phyloP scores from a whole-genome alignment of 257 asterid genomes.

The Handroanthus guayacan region DNA sequence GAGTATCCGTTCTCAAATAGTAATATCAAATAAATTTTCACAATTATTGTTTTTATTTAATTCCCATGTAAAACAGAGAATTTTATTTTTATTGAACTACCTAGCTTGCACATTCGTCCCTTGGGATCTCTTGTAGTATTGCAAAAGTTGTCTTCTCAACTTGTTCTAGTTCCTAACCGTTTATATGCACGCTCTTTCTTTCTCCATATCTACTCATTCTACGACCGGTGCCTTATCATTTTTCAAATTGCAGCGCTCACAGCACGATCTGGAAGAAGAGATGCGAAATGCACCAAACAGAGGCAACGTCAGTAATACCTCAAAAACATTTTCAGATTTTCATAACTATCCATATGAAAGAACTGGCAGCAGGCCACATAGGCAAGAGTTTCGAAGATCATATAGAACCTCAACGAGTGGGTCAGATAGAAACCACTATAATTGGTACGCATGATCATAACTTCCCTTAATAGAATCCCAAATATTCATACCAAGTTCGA shows the following conservation, averaged over 20 bases:
- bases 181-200: no score
- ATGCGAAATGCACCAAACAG: slow-evolving; percentile 60
- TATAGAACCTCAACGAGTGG: slow-evolving; percentile 54
- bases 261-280: slow-evolving; percentile 85
- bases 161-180: no score
- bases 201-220: no score
- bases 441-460: slow-evolving; percentile 48
- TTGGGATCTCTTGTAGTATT: no score
- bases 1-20: background rate
- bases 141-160: no score
- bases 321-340: slow-evolving; percentile 48
- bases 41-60: background rate
- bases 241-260: slow-evolving; percentile 65
- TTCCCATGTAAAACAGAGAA: background rate
- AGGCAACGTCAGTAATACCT: slow-evolving; percentile 48
- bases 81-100: no score
- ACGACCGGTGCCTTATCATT: background rate
- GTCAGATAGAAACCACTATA: slow-evolving; percentile 51
- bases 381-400: slow-evolving; percentile 65
- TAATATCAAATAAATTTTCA: background rate
- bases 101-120: no score
- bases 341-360: slow-evolving; percentile 58
- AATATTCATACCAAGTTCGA: slow-evolving; percentile 23
- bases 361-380: slow-evolving; percentile 54
- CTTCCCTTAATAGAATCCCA: slow-evolving; percentile 22